Evolutionary conservation across 2,329 filamentous ascomycete species (phyloP).

Genomic region (Fusarium sp.): DNA sequence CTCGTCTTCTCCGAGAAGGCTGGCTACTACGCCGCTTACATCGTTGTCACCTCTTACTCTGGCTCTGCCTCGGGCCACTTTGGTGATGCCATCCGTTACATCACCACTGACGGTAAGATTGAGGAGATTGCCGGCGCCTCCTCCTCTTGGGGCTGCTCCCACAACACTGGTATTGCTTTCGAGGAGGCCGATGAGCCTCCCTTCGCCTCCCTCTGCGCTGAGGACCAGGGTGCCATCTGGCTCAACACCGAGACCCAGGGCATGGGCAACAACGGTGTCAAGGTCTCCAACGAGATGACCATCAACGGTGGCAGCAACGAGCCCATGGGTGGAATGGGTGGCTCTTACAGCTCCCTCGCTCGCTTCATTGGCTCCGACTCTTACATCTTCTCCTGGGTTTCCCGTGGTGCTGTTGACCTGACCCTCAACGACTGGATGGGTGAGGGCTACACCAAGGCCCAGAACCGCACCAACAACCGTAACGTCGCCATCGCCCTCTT

Average conservation of each 20-base stretch:
- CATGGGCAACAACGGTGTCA: constrained; percentile 65
- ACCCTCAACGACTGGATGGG: constrained; percentile 70
- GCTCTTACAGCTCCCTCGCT: constrained; percentile 69
- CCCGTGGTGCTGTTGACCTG: constrained; percentile 68
- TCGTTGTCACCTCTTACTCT: constrained; percentile 70
- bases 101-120: constrained; percentile 63
- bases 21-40: constrained; percentile 71
- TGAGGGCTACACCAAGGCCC: constrained; percentile 62
- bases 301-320: constrained; percentile 70
- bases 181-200: constrained; percentile 69
- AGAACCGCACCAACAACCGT: constrained; percentile 67
- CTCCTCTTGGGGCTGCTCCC: constrained; percentile 70
- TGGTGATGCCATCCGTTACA: constrained; percentile 63
- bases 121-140: constrained; percentile 64
- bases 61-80: constrained; percentile 67
- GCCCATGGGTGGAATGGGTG: constrained; percentile 72
- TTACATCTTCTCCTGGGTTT: constrained; percentile 74
- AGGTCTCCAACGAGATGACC: constrained; percentile 72
- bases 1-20: constrained; percentile 69
- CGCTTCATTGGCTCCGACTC: constrained; percentile 63
- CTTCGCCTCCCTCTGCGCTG: constrained; percentile 70
- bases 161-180: constrained; percentile 74
- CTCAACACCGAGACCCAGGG: constrained; percentile 70
- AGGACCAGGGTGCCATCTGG: constrained; percentile 74
- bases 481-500: constrained; percentile 70